Conservation (phyloP, 1,139 yeast genomes). For the Geotrichum histeridarum region DNA sequence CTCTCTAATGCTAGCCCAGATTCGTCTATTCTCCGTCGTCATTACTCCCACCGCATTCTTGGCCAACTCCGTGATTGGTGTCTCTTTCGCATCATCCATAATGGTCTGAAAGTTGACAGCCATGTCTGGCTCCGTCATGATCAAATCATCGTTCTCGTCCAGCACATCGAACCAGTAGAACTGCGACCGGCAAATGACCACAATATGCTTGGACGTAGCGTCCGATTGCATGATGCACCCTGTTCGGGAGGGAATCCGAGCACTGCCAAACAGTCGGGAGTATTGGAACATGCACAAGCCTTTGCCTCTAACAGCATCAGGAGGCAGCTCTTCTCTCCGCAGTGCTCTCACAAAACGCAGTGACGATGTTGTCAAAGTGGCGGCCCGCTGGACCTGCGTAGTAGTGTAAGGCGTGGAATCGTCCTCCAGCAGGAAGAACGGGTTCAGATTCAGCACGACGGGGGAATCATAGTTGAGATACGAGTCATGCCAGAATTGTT, state of each 20-base stretch:
- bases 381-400: conserved; percentile 73
- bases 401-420: conserved; percentile 78
- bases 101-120: conserved; percentile 71
- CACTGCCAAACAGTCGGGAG: conserved; percentile 75
- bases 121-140: conserved; percentile 68
- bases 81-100: conserved; percentile 60
- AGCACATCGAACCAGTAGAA: conserved; percentile 92
- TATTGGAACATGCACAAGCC: conserved; percentile 85
- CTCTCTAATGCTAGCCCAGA: conserved; percentile 74
- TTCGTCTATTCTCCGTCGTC: conserved; percentile 80
- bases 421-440: conserved; percentile 81
- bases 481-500: conserved; percentile 90
- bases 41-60: conserved; percentile 82
- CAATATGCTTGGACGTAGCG: conserved; percentile 66
- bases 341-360: conserved; percentile 74
- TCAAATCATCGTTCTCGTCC: conserved; percentile 62
- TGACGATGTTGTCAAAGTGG: conserved; percentile 71
- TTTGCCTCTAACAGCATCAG: conserved; percentile 62
- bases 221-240: conserved; percentile 88
- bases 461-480: conserved; percentile 80
- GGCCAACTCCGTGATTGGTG: conserved; percentile 62
- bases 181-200: conserved; percentile 80
- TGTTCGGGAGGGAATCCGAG: conserved; percentile 71
- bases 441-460: conserved; percentile 80
- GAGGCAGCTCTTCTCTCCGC: conserved; percentile 68